Evolutionary conservation across 352 stramenopile genomes (phyloP), one percentile per base, ranked within the genome.

Genomic region (Phytophthora rubi): DNA sequence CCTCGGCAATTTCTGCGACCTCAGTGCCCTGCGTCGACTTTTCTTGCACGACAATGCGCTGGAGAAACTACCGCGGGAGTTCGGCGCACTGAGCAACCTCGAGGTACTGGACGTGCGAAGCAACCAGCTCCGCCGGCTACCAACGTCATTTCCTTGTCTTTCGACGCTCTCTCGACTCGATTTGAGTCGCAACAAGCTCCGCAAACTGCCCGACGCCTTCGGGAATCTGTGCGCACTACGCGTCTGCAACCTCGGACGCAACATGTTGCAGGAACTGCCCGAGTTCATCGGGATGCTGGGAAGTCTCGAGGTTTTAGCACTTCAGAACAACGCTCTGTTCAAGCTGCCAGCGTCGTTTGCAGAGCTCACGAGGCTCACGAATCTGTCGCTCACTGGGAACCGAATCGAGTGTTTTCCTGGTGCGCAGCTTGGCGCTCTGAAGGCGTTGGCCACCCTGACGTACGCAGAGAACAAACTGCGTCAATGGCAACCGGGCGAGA

Each of bases 1-100:
- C 2, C 39, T 87, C 2, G 82, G 81, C 13, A 90, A 86, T 45
- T 87, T 90, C 30, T 88, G 80, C 53, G 65, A 87, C 47, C 53
- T 90, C 18, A 39, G 52, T 3, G 48, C 76, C 8, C 67, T 90
- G 15, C 59, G 71, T n/a, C 60, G 69, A 4, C 65, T 90, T 23
- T 87, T 76, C 67, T 28, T 82, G 2, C 68, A 85, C 18, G 60
- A 44, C 23, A 86, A 86, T 28, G 66, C 76, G 32, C 62, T 87
- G 6, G 59, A 69, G 9, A 53, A 49, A 10, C 37, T 85, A 9
- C 79, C 79, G 12, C 62, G 45, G 0, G 76, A 87, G 35, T 79
- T 90, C 9, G 82, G 82, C 2, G 82, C 81, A 1, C 61, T 88
- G 21, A 21, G 18, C 10, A 58, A 48, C 3, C 75, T 90, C 2